Evolutionary conservation across 768 basidiomycete genomes (phyloP).

Genomic region (Lepiota venenata): DNA sequence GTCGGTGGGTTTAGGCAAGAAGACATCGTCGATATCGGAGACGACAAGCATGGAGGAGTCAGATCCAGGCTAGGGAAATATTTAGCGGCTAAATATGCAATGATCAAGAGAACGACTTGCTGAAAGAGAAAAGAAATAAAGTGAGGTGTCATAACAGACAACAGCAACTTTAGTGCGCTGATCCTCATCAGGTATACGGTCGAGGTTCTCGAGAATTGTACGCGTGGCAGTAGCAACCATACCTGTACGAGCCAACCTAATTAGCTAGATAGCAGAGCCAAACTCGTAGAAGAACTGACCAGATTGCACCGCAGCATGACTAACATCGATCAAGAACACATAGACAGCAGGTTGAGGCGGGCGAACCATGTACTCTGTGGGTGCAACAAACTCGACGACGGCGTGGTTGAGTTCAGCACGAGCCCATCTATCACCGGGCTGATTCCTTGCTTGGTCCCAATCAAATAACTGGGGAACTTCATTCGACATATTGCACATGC

Average conservation of each 20-base stretch:
- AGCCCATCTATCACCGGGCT: slow-evolving; percentile 93
- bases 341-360: slow-evolving; percentile 97
- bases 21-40: slow-evolving; percentile 95
- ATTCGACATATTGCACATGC: slow-evolving; percentile 98
- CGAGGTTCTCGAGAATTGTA: slow-evolving; percentile 92
- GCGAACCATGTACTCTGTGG: slow-evolving; percentile 99
- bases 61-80: slow-evolving; percentile 49
- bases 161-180: slow-evolving; percentile 89
- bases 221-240: slow-evolving; percentile 99
- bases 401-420: slow-evolving; percentile 91
- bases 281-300: slow-evolving; percentile 38
- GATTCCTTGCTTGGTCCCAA: slow-evolving; percentile 93
- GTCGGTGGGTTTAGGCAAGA: slow-evolving; percentile 94
- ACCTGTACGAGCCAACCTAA: slow-evolving; percentile 38
- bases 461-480: slow-evolving; percentile 98
- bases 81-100: neutral
- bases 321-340: slow-evolving; percentile 96
- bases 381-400: slow-evolving; percentile 96
- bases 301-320: slow-evolving; percentile 86
- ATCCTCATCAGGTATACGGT: slow-evolving; percentile 94
- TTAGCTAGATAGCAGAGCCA: neutral
- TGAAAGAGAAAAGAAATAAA: slow-evolving; percentile 96
- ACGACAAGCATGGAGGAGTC: slow-evolving; percentile 97
- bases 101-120: slow-evolving; percentile 37
- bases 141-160: slow-evolving; percentile 85